These are phyloP conservation scores for Coriolopsis trogii DNA, from an alignment of 1,284 basidiomycete species.

Conservation along the genomic window DNA sequence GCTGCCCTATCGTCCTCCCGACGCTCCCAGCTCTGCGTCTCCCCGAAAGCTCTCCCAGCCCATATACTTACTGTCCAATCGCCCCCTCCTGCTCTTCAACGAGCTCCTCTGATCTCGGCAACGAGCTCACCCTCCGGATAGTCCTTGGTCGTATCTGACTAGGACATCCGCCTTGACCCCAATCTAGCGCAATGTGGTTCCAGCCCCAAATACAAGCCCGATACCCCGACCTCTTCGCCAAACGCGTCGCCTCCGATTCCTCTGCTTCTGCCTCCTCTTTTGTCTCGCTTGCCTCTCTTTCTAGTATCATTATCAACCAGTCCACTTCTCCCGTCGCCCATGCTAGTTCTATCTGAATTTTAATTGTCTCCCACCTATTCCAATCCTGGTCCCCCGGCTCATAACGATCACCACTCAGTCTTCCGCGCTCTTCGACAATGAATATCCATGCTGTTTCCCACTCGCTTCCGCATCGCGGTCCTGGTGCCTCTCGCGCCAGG, in stretches of 20 bases:
- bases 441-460: conserved; percentile 61
- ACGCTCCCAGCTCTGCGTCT: conserved; percentile 8
- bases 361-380: conserved; percentile 20
- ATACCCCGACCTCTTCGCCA: conserved; percentile 32
- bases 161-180: conserved; percentile 31
- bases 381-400: too few species aligned
- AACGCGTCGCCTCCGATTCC: conserved; percentile 9
- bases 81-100: background rate
- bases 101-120: conserved; percentile 29
- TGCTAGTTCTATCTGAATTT: conserved; percentile 33
- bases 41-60: background rate
- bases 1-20: conserved; percentile 12
- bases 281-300: conserved; percentile 4
- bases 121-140: conserved; percentile 31
- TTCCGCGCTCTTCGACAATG: conserved; percentile 20
- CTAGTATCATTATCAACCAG: conserved; percentile 29
- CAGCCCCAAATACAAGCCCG: conserved; percentile 9
- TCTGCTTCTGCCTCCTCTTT: background rate
- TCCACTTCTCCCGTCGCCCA: conserved; percentile 23
- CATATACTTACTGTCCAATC: background rate
- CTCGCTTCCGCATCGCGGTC: conserved; percentile 67
- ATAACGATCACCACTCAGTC: conserved; percentile 31
- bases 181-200: conserved; percentile 30
- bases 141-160: conserved; percentile 38
- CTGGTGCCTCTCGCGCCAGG: conserved; percentile 62